Conservation (phyloP, 257 asterid species). For the Capsicum baccatum region DNA sequence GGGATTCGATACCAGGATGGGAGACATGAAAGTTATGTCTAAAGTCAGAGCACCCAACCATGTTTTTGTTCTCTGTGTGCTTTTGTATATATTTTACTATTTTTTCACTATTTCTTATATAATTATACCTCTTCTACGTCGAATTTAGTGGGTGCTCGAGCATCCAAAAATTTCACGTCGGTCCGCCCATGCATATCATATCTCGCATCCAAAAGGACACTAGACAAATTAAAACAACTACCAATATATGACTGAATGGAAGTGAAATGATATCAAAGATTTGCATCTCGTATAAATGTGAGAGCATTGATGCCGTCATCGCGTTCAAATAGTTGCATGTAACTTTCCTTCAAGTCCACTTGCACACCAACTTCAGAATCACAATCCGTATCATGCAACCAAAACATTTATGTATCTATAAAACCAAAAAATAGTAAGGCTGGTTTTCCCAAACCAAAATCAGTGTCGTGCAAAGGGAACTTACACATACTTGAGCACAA, state of each 20-base stretch:
- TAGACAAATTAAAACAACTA: not conserved
- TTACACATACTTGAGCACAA: constrained; percentile 1
- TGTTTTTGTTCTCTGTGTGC: no score
- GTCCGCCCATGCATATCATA: not conserved
- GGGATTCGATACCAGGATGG: no score
- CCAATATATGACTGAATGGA: not conserved
- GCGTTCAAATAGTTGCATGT: not conserved
- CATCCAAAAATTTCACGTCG: no score
- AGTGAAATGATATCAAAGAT: no score
- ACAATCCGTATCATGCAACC: not conserved
- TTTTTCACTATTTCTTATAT: no score
- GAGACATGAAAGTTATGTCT: no score
- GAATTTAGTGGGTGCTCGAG: no score
- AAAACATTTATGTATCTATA: not conserved
- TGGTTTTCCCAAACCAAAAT: not conserved
- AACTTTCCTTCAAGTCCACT: not conserved
- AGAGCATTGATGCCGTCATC: not conserved
- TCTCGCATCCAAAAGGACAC: not conserved
- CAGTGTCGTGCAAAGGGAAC: constrained; percentile 20
- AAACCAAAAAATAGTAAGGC: not conserved
- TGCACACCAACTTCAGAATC: not conserved
- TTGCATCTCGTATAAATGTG: not conserved
- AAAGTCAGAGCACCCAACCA: no score
- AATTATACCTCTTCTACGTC: no score
- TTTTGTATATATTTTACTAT: no score